A percentile compares a stretch with the other conserved stretches of the same genome.
Conservation (phyloP, 75 land plant species). For the Pseudotsuga menziesii region DNA sequence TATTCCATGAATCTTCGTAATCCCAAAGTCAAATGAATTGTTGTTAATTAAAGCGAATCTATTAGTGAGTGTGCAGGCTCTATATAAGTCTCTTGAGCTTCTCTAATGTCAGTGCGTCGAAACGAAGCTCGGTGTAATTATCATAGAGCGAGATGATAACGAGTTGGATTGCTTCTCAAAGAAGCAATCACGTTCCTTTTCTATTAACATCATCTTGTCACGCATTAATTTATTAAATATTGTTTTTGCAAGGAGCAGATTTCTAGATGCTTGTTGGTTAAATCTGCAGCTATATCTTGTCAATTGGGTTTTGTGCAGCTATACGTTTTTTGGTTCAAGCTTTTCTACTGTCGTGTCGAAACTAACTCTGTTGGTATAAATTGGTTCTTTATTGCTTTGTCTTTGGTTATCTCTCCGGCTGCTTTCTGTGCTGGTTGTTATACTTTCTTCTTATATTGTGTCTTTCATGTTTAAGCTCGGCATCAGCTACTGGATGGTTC, state of each 20-base stretch:
- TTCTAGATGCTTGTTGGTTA: no score
- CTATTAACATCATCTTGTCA: no score
- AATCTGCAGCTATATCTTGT: neutral
- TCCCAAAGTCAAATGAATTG: no score
- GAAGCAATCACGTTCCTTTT: no score
- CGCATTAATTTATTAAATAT: no score
- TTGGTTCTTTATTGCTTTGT: neutral
- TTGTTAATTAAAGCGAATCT: neutral
- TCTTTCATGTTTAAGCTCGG: no score
- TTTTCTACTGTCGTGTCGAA: neutral
- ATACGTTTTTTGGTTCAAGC: neutral
- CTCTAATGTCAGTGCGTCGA: neutral
- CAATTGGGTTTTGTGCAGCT: neutral
- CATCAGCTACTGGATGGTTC: no score
- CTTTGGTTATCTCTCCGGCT: neutral
- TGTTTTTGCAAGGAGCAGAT: no score
- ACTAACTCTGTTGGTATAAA: neutral
- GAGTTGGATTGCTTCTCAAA: no score
- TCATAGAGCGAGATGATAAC: neutral
- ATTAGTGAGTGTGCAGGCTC: neutral
- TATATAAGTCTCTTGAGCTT: neutral
- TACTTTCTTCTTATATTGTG: no score
- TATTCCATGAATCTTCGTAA: neutral
- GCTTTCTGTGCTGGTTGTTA: no score
- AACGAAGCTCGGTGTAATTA: neutral